Percentiles rank a stretch among this genome's conserved stretches.
These are phyloP conservation scores for Bacidia gigantensis DNA, from an alignment of 495 filamentous ascomycete species.

Conservation along the genomic window DNA sequence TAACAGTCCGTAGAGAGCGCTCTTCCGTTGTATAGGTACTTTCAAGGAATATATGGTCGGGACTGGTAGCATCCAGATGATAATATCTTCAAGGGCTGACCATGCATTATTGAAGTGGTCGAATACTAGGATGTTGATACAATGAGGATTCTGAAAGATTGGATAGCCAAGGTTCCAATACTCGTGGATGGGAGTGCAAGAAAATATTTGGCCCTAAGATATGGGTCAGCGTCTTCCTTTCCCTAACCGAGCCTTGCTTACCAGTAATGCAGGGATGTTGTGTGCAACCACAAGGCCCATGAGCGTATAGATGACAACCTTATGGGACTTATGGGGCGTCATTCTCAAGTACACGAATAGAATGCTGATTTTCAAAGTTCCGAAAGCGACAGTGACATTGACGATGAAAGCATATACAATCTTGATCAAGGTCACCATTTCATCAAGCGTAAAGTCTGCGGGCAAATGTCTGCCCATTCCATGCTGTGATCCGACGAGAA, in stretches of 20 bases:
- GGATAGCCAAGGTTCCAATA: slow-evolving; percentile 8
- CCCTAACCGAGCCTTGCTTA: no score
- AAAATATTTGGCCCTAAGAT: slow-evolving; percentile 6
- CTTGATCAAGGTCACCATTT: slow-evolving; percentile 4
- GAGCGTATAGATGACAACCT: slow-evolving; percentile 18
- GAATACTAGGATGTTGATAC: slow-evolving; percentile 8
- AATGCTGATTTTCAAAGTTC: slow-evolving; percentile 23
- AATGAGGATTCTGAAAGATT: slow-evolving; percentile 6
- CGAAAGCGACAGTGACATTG: slow-evolving; percentile 6
- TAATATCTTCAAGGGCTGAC: slow-evolving; percentile 10
- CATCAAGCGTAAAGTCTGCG: neutral
- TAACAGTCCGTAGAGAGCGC: slow-evolving; percentile 8
- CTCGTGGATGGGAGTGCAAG: slow-evolving; percentile 8
- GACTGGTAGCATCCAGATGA: slow-evolving; percentile 14
- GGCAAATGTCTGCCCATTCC: slow-evolving; percentile 14
- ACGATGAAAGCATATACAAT: slow-evolving; percentile 11
- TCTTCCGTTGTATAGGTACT: slow-evolving; percentile 8
- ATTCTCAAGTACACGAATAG: slow-evolving; percentile 24
- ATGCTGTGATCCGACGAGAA: slow-evolving; percentile 10
- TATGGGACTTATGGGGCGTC: slow-evolving; percentile 20
- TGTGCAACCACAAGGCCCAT: slow-evolving; percentile 17
- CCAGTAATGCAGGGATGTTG: slow-evolving; percentile 18
- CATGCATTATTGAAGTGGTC: slow-evolving; percentile 13
- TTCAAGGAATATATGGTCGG: slow-evolving; percentile 9
- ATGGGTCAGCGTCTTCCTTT: neutral